These are phyloP conservation scores for Obba rivulosa DNA, from an alignment of 768 basidiomycete genomes.

Conservation along the genomic window DNA sequence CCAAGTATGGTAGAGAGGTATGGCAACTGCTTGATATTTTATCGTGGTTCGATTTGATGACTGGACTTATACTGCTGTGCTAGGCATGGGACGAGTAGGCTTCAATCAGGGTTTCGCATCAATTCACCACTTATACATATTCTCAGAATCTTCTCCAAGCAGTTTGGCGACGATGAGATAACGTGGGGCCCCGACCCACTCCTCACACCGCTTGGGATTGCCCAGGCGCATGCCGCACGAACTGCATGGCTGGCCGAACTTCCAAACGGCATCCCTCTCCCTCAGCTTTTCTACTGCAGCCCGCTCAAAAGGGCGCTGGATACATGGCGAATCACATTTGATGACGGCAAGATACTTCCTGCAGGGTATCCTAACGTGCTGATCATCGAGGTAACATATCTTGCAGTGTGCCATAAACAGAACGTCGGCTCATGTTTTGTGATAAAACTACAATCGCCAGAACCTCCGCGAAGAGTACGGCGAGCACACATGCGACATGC, in stretches of 20 bases:
- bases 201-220: conserved; percentile 52
- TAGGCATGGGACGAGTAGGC: conserved; percentile 55
- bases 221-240: conserved; percentile 46
- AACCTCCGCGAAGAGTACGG: conserved; percentile 64
- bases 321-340: conserved; percentile 52
- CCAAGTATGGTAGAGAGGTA: conserved; percentile 48
- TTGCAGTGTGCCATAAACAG: no score
- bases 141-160: conserved; percentile 54
- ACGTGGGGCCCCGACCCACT: conserved; percentile 74
- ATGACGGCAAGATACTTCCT: conserved; percentile 7
- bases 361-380: conserved; percentile 26
- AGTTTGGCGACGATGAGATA: conserved; percentile 59
- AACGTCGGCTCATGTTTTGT: not conserved
- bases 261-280: conserved; percentile 37
- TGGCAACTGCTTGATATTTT: conserved; percentile 1
- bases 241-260: conserved; percentile 40
- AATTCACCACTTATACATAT: no score
- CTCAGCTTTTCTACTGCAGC: conserved; percentile 54
- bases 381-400: conserved; percentile 48
- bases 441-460: conserved; percentile 27
- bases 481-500: conserved; percentile 67
- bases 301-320: conserved; percentile 58
- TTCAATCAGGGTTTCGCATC: not conserved
- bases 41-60: not conserved
- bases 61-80: not conserved